Base-by-base conservation (phyloP, 495 filamentous ascomycete genomes). In the Thermochaetoides thermophila region DNA sequence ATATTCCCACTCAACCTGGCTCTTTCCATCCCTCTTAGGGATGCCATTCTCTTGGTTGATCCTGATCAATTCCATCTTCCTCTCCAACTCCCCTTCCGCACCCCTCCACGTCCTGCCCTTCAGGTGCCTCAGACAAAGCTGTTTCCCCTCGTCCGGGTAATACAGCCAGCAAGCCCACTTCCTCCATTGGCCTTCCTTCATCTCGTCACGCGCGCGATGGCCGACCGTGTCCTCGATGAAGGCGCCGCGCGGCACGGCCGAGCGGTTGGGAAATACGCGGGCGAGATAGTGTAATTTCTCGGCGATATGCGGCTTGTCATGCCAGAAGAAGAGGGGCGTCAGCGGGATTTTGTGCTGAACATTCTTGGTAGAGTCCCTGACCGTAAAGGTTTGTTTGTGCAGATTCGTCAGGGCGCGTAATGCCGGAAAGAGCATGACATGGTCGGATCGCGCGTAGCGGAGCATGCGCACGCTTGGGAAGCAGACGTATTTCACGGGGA, bases 141-240 rank as follows among this genome's bases (percentile, higher is more conserved):
- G 37, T 32, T 36, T 49, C 11, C 60, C 61, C 14, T 59, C 46
- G 13, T 50, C 56, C 0, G 61, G 61, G 23, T 61, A 64, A 30
- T 61, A 64, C 34, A 66, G 38, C 61, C 61, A 66, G 19, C 54
- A 61, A 9, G 61, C 61, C 61, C 61, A 66, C 40, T 57, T 57
- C 11, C 24, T 34, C 59, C 59, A 66, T 7, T 43, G 19, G 3
- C 59, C 59, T 6, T 59, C 48, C 42, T 66, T 66, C 61, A 66
- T 66, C 38, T 66, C 57, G 3, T 48, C 43, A 14, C 61, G 43
- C 8, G 61, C 60, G 12, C 59, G 56, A 28, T 66, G 61, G 9
- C 61, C 61, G 20, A 59, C 45, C 3, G 50, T 56, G 30, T 66
- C 61, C 40, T 66, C 61, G 23, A 66, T 66, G 38, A 66, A 66